A percentile compares a stretch with the other conserved stretches of the same genome.
phyloP scores from a whole-genome alignment of 768 basidiomycete genomes.

The Clitopilus hobsonii region DNA sequence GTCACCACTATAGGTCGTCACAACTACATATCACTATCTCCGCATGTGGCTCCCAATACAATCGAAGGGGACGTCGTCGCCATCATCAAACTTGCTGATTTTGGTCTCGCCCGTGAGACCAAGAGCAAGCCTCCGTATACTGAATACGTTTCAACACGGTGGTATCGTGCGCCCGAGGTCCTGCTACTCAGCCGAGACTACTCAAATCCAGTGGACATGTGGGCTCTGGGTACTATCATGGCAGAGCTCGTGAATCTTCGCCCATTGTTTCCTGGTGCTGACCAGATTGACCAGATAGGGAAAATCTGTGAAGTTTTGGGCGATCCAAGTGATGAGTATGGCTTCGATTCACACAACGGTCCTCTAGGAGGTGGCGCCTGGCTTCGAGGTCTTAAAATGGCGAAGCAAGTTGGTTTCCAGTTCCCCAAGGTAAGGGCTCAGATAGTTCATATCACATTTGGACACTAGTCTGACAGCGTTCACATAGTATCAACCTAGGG shows the following conservation, averaged over 20 bases:
- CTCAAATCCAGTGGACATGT: conserved; percentile 97
- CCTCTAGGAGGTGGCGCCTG: conserved; percentile 85
- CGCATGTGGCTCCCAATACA: conserved; percentile 55
- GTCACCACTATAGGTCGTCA: conserved; percentile 96
- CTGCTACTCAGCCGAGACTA: conserved; percentile 89
- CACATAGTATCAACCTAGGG: conserved; percentile 56
- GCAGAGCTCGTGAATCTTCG: conserved; percentile 93
- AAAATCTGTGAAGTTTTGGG: conserved; percentile 92
- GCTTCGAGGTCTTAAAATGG: conserved; percentile 83
- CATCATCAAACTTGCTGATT: conserved; percentile 97
- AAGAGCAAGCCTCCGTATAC: conserved; percentile 90
- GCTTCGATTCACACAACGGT: conserved; percentile 63
- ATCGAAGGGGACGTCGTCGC: conserved; percentile 92
- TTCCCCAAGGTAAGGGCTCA: conserved; percentile 78
- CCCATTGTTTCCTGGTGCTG: conserved; percentile 91
- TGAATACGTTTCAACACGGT: conserved; percentile 98
- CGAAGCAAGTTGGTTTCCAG: conserved; percentile 75
- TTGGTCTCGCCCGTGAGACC: conserved; percentile 92
- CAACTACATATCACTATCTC: conserved; percentile 83
- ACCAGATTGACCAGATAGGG: conserved; percentile 89
- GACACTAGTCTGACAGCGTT: conserved; percentile 3
- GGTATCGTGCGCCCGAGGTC: conserved; percentile 99
- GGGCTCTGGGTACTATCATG: conserved; percentile 98
- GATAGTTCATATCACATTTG: conserved; percentile 5
- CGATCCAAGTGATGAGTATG: conserved; percentile 84